Base-by-base conservation (phyloP, 2,329 filamentous ascomycete genomes). In the Neocucurbitaria cava region DNA sequence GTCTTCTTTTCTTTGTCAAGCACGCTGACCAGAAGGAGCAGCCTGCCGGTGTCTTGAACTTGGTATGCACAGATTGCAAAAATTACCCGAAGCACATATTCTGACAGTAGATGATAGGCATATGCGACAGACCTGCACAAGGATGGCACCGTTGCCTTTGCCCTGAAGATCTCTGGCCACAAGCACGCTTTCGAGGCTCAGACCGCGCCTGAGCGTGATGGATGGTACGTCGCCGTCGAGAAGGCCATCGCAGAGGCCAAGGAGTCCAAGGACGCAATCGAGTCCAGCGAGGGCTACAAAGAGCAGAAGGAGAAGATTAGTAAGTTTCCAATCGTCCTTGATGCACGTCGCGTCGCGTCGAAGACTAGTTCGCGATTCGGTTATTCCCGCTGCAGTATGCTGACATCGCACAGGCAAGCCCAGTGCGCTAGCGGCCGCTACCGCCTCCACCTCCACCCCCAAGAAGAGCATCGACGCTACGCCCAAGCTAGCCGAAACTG, bases 131-230 rank as follows among this genome's bases (percentile, higher is more conserved):
- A 96, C 75, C 84, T 96, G 54, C 84, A 85, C 76, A 86, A 88
- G 77, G 89, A 92, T 59, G 90, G 92, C 57, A 74, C 85, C 64
- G 85, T 86, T 79, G 93, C 95, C 80, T 96, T 99, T 83, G 82
- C 87, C 73, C 90, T 98, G 83, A 91, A 89, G 75, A 80, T 90
- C 74, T 88, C 89, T 79, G 90, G 89, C 67, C 89, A 96, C 81
- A 96, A 96, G 87, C 92, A 97, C 85, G 85, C 85, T 57, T 96
- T 99, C 85, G 94, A 97, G 86, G 91, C 94, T 53, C 72, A 54
- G 48, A 58, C 18, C n/a, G 70, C 85, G 44, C 81, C 86, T 55
- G 92, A 97, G 81, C 92, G 94, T 74, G 92, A 96, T 78, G 91
- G 90, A 84, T 98, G 95, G 95, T 86, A 96, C 70, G 81, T 87